These are phyloP conservation scores for Hyaloscypha hepaticicola DNA, from an alignment of 495 filamentous ascomycete species.

Conservation along the genomic window DNA sequence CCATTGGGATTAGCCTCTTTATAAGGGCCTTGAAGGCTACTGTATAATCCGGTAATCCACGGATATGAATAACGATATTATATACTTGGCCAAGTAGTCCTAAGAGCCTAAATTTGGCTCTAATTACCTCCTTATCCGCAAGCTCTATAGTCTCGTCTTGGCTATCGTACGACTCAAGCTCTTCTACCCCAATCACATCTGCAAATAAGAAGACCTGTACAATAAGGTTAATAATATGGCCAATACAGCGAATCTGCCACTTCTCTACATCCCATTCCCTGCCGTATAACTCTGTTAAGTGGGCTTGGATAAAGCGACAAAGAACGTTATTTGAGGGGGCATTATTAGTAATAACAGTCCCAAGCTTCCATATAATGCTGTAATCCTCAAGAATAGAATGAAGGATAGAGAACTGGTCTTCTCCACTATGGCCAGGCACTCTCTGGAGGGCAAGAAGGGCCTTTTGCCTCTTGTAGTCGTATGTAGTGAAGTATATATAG, in stretches of 20 bases:
- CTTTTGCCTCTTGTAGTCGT: not conserved
- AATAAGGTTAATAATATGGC: too few relatives aligned
- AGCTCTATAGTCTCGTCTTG: too few relatives aligned
- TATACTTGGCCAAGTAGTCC: too few relatives aligned
- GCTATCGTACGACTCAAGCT: too few relatives aligned
- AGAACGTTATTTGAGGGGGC: not conserved
- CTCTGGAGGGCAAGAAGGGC: not conserved
- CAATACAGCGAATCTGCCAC: conserved; percentile 1
- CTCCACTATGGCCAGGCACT: conserved; percentile 1
- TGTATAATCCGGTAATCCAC: too few relatives aligned
- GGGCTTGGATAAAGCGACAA: not conserved
- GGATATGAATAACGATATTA: too few relatives aligned
- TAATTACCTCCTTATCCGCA: too few relatives aligned
- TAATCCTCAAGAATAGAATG: not conserved
- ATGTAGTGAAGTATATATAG: not conserved
- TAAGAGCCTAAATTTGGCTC: too few relatives aligned
- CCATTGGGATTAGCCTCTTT: not conserved
- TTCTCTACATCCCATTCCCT: not conserved
- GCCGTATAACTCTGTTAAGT: not conserved
- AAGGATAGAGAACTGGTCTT: not conserved
- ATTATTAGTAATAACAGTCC: not conserved
- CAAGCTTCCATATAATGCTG: not conserved
- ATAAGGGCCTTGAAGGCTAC: too few relatives aligned
- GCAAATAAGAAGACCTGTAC: too few relatives aligned
- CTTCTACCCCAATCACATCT: too few relatives aligned